Evolutionary conservation across 139 green algal species (phyloP).

Genomic region (Edaphochlamys debaryana): DNA sequence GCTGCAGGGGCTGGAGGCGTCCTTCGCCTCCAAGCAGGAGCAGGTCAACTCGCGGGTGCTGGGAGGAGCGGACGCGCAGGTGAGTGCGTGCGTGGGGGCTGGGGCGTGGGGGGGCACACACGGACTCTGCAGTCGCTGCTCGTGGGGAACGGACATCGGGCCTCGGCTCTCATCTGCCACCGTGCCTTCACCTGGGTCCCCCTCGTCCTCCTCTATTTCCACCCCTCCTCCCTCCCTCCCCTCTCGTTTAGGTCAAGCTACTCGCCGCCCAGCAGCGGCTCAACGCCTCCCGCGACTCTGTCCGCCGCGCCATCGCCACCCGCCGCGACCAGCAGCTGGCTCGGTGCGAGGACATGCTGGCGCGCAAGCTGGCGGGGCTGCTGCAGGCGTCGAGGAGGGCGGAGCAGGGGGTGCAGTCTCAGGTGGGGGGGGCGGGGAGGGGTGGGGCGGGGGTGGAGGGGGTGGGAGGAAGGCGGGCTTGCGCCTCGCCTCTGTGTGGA

Average conservation of each 20-base stretch:
- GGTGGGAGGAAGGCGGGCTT: not conserved
- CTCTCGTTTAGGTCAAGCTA: too few species aligned
- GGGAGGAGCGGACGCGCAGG: slow-evolving; percentile 6
- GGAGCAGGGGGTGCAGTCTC: slow-evolving; percentile 19
- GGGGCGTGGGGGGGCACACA: too few species aligned
- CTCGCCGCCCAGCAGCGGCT: slow-evolving; percentile 11
- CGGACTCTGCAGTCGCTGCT: too few species aligned
- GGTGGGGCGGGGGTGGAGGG: too few species aligned
- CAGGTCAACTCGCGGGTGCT: not conserved
- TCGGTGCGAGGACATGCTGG: slow-evolving; percentile 4
- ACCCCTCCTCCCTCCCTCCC: too few species aligned
- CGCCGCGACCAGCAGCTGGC: not conserved
- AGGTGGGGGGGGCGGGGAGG: too few species aligned
- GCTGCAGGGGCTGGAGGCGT: not conserved
- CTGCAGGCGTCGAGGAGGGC: not conserved
- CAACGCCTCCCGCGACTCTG: not conserved
- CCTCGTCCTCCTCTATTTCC: too few species aligned
- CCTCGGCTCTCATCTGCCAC: too few species aligned
- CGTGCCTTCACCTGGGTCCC: too few species aligned
- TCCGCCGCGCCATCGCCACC: not conserved
- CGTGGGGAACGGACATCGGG: too few species aligned
- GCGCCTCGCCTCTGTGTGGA: not conserved
- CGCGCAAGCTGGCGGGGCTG: not conserved
- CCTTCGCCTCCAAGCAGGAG: not conserved
- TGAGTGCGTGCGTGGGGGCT: too few species aligned